Conservation (phyloP, 1,284 basidiomycete genomes). For the Cronartium quercuum region DNA sequence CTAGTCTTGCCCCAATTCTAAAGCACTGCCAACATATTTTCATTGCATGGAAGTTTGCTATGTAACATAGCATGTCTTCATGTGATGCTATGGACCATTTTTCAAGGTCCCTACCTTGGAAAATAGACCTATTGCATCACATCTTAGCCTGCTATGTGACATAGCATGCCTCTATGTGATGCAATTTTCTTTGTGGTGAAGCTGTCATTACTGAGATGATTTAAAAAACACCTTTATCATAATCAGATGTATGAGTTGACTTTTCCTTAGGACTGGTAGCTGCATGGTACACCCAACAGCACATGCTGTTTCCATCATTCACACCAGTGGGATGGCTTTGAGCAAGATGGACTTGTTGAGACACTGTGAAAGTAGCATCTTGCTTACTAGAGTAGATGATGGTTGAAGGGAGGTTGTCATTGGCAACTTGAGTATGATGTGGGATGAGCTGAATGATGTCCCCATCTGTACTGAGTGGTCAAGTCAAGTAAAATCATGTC, state of each 20-base stretch:
- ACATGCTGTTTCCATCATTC: neutral
- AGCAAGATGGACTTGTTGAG: neutral
- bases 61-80: too few relatives aligned
- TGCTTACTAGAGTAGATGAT: neutral
- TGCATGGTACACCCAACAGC: neutral
- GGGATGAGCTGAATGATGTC: neutral
- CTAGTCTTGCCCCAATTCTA: constrained; percentile 10
- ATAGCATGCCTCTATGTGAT: too few relatives aligned
- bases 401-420: neutral
- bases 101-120: too few relatives aligned
- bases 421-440: neutral
- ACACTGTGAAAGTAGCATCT: neutral
- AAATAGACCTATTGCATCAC: too few relatives aligned
- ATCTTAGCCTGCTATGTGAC: too few relatives aligned
- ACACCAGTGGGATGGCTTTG: neutral
- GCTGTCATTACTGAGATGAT: constrained; percentile 2
- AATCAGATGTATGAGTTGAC: neutral
- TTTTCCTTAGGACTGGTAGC: constrained; percentile 5
- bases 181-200: too few relatives aligned
- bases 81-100: too few relatives aligned
- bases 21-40: too few relatives aligned
- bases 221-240: neutral
- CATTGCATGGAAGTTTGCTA: too few relatives aligned
- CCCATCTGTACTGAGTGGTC: neutral
- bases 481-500: neutral